Base-by-base conservation (phyloP, 257 asterid genomes). In the Jacaranda mimosifolia region DNA sequence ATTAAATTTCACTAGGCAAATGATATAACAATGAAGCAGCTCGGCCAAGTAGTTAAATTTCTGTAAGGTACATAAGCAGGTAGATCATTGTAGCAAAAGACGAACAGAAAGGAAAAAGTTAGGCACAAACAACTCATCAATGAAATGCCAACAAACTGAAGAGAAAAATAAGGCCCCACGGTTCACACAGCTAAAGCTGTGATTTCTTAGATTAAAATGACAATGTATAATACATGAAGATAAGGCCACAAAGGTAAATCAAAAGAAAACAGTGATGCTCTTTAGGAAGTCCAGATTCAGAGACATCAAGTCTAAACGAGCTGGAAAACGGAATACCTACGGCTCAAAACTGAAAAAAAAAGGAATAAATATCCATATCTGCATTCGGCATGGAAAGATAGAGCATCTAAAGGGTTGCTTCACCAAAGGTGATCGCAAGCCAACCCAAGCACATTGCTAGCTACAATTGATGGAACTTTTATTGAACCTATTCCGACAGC, bases 1-100 rank as follows among this genome's bases (percentile, higher is more conserved):
- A 80, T 52, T 74, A 68, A 62, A 14, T 43, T 52, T 18, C 40
- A 32, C 15, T 21, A 45, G 76, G 55, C 75, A 77, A n/a, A 77
- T 56, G 19, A 14, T 14, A 32, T 21, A 21, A 21, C 17, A 6
- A n/a, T 0, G 21, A 13, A 68, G 32, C 10, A 51, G 73, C 1
- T 35, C 36, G 12, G 32, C 13, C 14, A 63, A 39, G 39, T 9
- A 14, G 36, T 13, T 26, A 43, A 38, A 12, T 59, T 17, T 42
- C 7, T 6, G 5, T 6, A 42, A 6, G 9, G 63, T 42, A 70
- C 19, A 15, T 48, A 18, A 55, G 36, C 6, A 55, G 19, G 35
- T 55, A 6, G n/a, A 43, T 53, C 17, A 49, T 38, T 43, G 26
- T 55, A 56, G 56, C 5, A 77, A 12, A 21, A 70, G 19, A 63